A percentile compares a stretch with the other conserved stretches of the same genome.
These are phyloP conservation scores for Lachancea sp. DNA, from an alignment of 805 yeast species.

Conservation along the genomic window DNA sequence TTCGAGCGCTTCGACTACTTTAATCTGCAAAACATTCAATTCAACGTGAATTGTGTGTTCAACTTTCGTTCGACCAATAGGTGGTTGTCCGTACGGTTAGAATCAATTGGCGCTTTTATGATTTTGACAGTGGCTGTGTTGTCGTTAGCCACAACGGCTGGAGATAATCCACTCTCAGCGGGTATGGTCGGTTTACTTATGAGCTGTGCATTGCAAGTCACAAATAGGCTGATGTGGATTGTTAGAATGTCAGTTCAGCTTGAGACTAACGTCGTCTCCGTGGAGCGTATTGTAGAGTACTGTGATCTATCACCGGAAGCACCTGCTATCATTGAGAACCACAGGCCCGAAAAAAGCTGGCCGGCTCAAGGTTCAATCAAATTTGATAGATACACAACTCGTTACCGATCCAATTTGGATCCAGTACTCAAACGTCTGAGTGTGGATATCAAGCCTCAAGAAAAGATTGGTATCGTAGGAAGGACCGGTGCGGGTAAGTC, in stretches of 20 bases:
- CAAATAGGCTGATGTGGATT: constrained; percentile 46
- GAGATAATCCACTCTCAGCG: constrained; percentile 42
- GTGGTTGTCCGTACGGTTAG: constrained; percentile 60
- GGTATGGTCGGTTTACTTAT: constrained; percentile 60
- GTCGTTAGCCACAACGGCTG: constrained; percentile 37
- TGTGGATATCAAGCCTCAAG: constrained; percentile 44
- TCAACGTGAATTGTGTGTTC: constrained; percentile 42
- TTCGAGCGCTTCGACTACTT: constrained; percentile 51
- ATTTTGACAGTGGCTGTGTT: constrained; percentile 46
- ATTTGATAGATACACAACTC: constrained; percentile 49
- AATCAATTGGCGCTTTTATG: constrained; percentile 52
- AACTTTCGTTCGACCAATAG: constrained; percentile 51
- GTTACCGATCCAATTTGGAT: constrained; percentile 52
- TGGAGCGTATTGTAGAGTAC: constrained; percentile 62
- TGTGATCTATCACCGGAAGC: constrained; percentile 43
- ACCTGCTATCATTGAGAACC: constrained; percentile 39
- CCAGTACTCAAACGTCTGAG: constrained; percentile 49
- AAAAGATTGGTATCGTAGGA: constrained; percentile 69
- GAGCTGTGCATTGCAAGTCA: constrained; percentile 56
- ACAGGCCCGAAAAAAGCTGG: constrained; percentile 46
- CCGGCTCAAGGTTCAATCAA: constrained; percentile 46
- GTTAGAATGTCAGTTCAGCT: constrained; percentile 58
- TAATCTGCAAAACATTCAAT: constrained; percentile 46
- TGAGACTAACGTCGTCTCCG: constrained; percentile 58
- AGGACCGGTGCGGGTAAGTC: constrained; percentile 77